Conservation (phyloP, 177 flowering plant species). For the Vitis hybrid region DNA sequence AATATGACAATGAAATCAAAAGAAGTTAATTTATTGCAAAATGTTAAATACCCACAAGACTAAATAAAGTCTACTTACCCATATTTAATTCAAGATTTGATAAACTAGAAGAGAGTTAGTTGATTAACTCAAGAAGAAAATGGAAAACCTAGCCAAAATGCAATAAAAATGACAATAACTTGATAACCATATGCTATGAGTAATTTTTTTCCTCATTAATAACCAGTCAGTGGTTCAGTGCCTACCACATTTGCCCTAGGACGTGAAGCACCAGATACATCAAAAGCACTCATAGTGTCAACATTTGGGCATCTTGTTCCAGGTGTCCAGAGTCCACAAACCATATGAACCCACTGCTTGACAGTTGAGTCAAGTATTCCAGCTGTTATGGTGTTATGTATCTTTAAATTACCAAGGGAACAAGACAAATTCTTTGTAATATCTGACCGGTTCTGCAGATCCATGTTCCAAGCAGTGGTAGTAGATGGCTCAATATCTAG, state of each 20-base stretch:
- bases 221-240: background rate
- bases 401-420: slow-evolving; percentile 17
- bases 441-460: slow-evolving; percentile 13
- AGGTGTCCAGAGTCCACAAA: slow-evolving; percentile 73
- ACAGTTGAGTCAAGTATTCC: slow-evolving; percentile 47
- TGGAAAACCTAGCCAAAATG: too few species aligned
- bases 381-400: slow-evolving; percentile 44
- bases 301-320: slow-evolving; percentile 74
- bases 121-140: too few species aligned
- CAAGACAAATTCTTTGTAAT: slow-evolving; percentile 6
- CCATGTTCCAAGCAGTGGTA: slow-evolving; percentile 11
- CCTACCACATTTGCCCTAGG: slow-evolving; percentile 39
- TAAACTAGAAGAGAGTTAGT: too few species aligned
- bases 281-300: slow-evolving; percentile 69
- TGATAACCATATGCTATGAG: too few species aligned
- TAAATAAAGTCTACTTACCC: background rate
- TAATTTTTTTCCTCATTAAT: too few species aligned
- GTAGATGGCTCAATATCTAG: slow-evolving; percentile 9
- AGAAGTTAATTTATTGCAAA: background rate
- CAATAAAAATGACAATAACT: too few species aligned
- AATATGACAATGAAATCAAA: background rate
- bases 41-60: background rate
- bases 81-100: background rate
- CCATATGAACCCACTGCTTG: slow-evolving; percentile 75
- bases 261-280: slow-evolving; percentile 54